phyloP scores from a whole-genome alignment of 2,329 filamentous ascomycete genomes.

The Fusarium caatingaense region DNA sequence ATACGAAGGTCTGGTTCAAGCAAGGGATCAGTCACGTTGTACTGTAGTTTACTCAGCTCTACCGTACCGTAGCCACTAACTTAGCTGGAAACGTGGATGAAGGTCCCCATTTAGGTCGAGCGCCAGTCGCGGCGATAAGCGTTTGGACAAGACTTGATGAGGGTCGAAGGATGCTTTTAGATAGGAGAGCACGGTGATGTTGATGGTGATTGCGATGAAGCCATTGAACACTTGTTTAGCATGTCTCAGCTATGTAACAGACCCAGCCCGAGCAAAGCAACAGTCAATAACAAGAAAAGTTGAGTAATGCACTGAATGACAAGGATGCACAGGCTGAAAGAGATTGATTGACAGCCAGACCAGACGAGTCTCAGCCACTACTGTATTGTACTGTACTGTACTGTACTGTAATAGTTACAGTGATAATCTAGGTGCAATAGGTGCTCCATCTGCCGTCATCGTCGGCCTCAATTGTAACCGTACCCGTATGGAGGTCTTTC shows the following conservation, averaged over 20 bases:
- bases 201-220: not conserved
- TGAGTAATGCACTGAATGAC: not conserved
- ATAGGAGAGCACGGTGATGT: not conserved
- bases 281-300: not conserved
- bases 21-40: constrained; percentile 3
- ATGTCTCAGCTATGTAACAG: constrained; percentile 11
- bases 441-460: constrained; percentile 34
- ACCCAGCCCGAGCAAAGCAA: constrained; percentile 3
- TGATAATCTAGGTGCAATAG: not conserved
- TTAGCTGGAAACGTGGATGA: constrained; percentile 19
- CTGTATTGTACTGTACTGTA: not conserved
- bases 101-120: constrained; percentile 16
- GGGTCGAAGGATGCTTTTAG: constrained; percentile 1
- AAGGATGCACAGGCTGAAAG: constrained; percentile 27
- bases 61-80: not conserved
- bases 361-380: not conserved
- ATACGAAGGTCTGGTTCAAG: constrained; percentile 12
- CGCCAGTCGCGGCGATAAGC: constrained; percentile 34
- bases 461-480: constrained; percentile 36
- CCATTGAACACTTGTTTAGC: constrained; percentile 13
- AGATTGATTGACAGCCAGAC: constrained; percentile 6
- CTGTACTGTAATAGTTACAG: not conserved
- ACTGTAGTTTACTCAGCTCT: not conserved
- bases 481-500: constrained; percentile 1
- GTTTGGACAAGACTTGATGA: constrained; percentile 16